These are phyloP conservation scores for Pythium phragmitis DNA, from an alignment of 352 stramenopile genomes.

Conservation along the genomic window DNA sequence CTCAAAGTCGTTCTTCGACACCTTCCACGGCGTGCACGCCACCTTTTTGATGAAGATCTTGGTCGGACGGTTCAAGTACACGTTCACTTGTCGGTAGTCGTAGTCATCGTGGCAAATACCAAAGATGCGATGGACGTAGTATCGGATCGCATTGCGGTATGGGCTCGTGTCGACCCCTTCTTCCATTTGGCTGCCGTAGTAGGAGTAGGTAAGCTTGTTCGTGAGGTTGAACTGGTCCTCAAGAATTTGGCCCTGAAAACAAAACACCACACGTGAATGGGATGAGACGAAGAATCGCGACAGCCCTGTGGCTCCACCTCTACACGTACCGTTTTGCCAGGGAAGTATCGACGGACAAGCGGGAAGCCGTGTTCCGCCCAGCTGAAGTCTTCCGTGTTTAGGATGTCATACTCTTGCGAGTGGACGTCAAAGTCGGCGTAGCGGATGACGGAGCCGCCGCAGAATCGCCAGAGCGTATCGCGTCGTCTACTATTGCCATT, in stretches of 20 bases:
- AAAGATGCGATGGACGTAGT: slow-evolving; percentile 87
- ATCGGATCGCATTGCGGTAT: slow-evolving; percentile 85
- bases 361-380: slow-evolving; percentile 90
- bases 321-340: slow-evolving; percentile 48
- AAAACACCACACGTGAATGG: neutral
- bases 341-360: slow-evolving; percentile 83
- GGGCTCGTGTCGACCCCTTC: slow-evolving; percentile 71
- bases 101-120: slow-evolving; percentile 90
- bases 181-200: slow-evolving; percentile 58
- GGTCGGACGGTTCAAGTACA: slow-evolving; percentile 77
- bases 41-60: slow-evolving; percentile 90
- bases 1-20: slow-evolving; percentile 76
- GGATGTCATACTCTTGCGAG: slow-evolving; percentile 72
- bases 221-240: slow-evolving; percentile 87
- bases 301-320: neutral
- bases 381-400: slow-evolving; percentile 88
- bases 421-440: slow-evolving; percentile 88
- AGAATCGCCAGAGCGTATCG: slow-evolving; percentile 83
- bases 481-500: slow-evolving; percentile 32
- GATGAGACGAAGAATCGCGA: no score
- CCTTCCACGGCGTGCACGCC: slow-evolving; percentile 82
- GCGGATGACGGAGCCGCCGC: slow-evolving; percentile 71
- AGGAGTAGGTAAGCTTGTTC: slow-evolving; percentile 84
- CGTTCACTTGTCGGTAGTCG: slow-evolving; percentile 84
- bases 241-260: slow-evolving; percentile 59